Percentiles rank a stretch among this genome's conserved stretches.
These are phyloP conservation scores for Gliomastix tumulicola DNA, from an alignment of 2,329 filamentous ascomycete genomes.

Conservation along the genomic window DNA sequence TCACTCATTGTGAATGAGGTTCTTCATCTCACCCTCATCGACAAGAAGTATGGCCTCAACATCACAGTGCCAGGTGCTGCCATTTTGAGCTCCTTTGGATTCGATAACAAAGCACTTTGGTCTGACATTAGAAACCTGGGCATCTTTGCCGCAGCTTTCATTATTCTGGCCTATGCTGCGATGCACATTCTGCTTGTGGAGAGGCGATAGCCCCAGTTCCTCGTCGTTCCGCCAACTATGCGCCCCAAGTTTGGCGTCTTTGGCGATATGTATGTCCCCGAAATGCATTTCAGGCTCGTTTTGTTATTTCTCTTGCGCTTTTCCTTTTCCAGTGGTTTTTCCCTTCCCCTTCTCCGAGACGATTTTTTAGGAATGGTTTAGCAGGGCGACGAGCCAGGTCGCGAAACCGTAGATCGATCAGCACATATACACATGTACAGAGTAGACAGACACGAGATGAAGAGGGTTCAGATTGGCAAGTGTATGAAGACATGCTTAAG, in stretches of 20 bases:
- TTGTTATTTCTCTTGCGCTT: background rate
- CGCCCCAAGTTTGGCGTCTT: too few relatives aligned
- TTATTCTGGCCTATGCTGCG: conserved; percentile 79
- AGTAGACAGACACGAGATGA: too few relatives aligned
- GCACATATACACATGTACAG: too few relatives aligned
- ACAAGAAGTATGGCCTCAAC: conserved; percentile 92
- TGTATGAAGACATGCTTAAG: too few relatives aligned
- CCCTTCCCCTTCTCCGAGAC: too few relatives aligned
- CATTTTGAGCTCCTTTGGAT: conserved; percentile 91
- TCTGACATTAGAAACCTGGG: conserved; percentile 73
- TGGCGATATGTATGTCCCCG: too few relatives aligned
- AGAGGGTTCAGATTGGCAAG: too few relatives aligned
- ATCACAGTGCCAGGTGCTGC: conserved; percentile 93
- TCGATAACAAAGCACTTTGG: conserved; percentile 83
- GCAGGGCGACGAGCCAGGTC: too few relatives aligned
- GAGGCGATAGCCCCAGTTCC: conserved; percentile 55
- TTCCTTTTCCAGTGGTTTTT: background rate
- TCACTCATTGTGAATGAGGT: conserved; percentile 97
- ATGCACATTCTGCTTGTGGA: conserved; percentile 95
- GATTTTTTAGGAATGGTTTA: too few relatives aligned
- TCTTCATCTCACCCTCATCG: conserved; percentile 77
- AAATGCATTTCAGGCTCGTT: too few relatives aligned
- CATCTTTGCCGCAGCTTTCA: conserved; percentile 75
- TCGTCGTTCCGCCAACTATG: too few relatives aligned
- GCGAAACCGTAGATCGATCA: too few relatives aligned